Conservation (phyloP, 352 stramenopile species). For the Pilasporangium apinafurcum region DNA sequence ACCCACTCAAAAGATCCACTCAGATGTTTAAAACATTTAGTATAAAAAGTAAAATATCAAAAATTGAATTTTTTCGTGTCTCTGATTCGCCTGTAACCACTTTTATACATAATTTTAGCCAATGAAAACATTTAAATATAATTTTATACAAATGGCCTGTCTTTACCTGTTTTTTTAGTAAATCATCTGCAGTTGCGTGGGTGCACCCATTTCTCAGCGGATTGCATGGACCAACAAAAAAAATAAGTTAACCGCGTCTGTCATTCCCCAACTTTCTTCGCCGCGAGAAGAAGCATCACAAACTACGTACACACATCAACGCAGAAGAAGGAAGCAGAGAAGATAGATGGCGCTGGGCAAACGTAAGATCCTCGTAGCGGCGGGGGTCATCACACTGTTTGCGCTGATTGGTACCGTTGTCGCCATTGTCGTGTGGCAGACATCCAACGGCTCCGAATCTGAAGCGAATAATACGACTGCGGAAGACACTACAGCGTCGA, state of each 20-base stretch:
- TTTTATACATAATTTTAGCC: too few species aligned
- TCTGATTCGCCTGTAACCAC: too few species aligned
- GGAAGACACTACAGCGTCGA: constrained; percentile 1
- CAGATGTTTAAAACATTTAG: too few species aligned
- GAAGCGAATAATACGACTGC: constrained; percentile 8
- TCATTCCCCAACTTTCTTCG: constrained; percentile 7
- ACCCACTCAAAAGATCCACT: too few species aligned
- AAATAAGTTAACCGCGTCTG: not conserved
- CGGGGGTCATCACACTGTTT: constrained; percentile 28
- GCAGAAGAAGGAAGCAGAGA: constrained; percentile 3
- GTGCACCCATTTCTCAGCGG: too few species aligned
- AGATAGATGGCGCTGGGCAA: constrained; percentile 9
- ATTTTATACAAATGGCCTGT: too few species aligned
- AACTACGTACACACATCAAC: not conserved
- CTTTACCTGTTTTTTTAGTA: too few species aligned
- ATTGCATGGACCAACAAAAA: constrained; percentile 11
- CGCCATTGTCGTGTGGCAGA: constrained; percentile 32
- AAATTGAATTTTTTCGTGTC: too few species aligned
- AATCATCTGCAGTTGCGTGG: too few species aligned
- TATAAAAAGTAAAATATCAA: too few species aligned
- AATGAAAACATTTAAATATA: too few species aligned
- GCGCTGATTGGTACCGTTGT: constrained; percentile 37
- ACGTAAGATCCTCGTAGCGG: constrained; percentile 36
- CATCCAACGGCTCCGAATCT: constrained; percentile 17
- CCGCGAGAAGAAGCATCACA: too few species aligned